Evolutionary conservation across 305 asterid genomes (phyloP).

Genomic region (Withania somnifera): DNA sequence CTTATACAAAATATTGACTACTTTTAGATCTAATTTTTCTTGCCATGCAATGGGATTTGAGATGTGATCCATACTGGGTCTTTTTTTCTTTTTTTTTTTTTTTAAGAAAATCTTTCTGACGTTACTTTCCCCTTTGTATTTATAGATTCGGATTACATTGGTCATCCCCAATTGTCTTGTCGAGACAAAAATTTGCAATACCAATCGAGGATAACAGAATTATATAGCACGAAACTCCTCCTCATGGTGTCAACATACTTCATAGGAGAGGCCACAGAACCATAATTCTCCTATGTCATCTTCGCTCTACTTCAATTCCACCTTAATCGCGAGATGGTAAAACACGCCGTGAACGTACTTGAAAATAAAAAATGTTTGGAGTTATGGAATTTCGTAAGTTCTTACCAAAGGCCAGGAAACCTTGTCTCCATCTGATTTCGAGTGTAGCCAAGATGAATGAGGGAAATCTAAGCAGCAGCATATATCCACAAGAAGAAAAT

Average conservation of each 20-base stretch:
- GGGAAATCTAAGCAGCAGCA: too few species aligned
- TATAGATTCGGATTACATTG: not conserved
- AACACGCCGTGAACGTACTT: not conserved
- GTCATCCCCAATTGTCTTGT: not conserved
- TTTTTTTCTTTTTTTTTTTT: not conserved
- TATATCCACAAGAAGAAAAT: too few species aligned
- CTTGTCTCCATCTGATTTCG: not conserved
- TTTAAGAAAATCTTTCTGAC: too few species aligned
- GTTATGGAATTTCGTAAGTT: not conserved
- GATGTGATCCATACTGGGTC: not conserved
- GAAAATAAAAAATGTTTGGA: not conserved
- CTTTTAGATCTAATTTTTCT: not conserved
- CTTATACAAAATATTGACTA: not conserved
- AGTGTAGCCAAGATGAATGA: not conserved
- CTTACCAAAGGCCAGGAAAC: not conserved
- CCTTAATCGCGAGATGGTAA: not conserved
- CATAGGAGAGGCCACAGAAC: not conserved
- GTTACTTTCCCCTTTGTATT: too few species aligned
- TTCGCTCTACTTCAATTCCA: too few species aligned
- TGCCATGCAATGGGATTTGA: not conserved
- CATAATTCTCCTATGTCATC: not conserved
- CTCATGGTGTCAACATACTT: not conserved
- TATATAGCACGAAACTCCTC: not conserved
- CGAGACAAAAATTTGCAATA: not conserved
- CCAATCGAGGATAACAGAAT: not conserved